Conservation (phyloP, 2,329 filamentous ascomycete genomes). For the Pestalotiopsis sp. region DNA sequence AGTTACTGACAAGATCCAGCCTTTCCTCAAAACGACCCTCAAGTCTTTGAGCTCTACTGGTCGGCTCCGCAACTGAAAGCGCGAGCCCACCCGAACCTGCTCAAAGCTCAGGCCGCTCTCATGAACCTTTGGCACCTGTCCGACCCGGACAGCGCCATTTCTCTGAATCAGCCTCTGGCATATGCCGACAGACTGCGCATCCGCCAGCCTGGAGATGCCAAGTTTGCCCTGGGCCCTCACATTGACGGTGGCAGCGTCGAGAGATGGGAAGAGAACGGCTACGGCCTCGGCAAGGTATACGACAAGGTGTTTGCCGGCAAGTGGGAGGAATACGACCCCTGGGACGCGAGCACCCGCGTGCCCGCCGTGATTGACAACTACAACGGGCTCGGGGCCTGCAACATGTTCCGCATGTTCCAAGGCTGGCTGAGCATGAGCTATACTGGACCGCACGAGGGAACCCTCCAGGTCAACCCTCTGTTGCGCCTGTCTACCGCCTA, state of each 20-base stretch:
- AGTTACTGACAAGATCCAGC: conserved; percentile 38
- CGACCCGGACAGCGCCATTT: conserved; percentile 47
- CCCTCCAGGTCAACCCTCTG: conserved; percentile 78
- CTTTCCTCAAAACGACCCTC: conserved; percentile 66
- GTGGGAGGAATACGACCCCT: conserved; percentile 84
- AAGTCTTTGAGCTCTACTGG: conserved; percentile 79
- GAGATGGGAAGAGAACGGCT: conserved; percentile 72
- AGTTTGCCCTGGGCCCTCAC: conserved; percentile 70
- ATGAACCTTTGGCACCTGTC: conserved; percentile 63
- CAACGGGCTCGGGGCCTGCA: conserved; percentile 77
- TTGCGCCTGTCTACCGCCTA: conserved; percentile 77
- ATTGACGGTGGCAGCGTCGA: conserved; percentile 75
- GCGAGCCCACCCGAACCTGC: conserved; percentile 64
- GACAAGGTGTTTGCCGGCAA: conserved; percentile 68
- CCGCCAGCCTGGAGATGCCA: conserved; percentile 65
- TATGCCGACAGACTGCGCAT: conserved; percentile 75
- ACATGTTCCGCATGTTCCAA: conserved; percentile 85
- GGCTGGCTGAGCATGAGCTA: conserved; percentile 82
- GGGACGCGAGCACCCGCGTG: conserved; percentile 72
- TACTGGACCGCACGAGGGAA: conserved; percentile 74
- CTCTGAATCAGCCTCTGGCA: conserved; percentile 54
- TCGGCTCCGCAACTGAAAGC: conserved; percentile 67
- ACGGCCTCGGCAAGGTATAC: conserved; percentile 69
- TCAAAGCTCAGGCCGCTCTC: conserved; percentile 61
- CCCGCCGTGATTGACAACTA: conserved; percentile 73